Evolutionary conservation across 164 flowering plant species (phyloP), one percentile per base, ranked within the genome.

Genomic region (Buxus sempervirens): DNA sequence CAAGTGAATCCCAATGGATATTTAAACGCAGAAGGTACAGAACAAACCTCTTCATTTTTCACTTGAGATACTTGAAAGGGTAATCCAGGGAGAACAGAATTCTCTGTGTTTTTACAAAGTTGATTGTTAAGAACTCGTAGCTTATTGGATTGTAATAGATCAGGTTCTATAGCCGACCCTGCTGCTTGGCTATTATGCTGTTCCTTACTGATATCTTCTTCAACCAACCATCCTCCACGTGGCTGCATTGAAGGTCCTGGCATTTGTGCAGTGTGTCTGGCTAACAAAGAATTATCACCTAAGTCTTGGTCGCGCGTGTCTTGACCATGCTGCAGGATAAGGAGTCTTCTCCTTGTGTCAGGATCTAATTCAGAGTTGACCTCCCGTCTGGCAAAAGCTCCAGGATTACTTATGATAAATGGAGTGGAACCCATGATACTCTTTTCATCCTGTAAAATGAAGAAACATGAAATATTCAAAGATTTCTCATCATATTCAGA

Each of bases 1-100:
- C 28, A 72, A 54, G 42, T 54, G 36, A 70, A 63, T 58, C 41
- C 63, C 14, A 20, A 59, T 14, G 24, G 14, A 23, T 12, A 57
- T 51, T 53, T 56, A 28, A 63, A 72, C 21, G 12, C 38, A 54
- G 68, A 14, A 62, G 38, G 67, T 15, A 4, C 20, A 18, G 18
- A 41, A 77, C 78, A 62, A 71, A 88, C 96, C 93, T 86, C 91
- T 70, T 85, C 88, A 68, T 41, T 66, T 82, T 81, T 89, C 68
- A 61, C 74, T 62, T 77, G 80, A 48, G 85, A 56, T 41, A 62
- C 73, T 59, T 67, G 71, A 56, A 76, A 63, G 22, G 65, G 57
- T 63, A 55, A 57, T 64, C 69, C 76, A 36, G 68, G 55, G 42
- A 69, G 51, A 61, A 54, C 54, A 48, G 78, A 66, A 68, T 61